Conservation (phyloP, 495 filamentous ascomycete species). For the Diplogelasinospora grovesii region DNA sequence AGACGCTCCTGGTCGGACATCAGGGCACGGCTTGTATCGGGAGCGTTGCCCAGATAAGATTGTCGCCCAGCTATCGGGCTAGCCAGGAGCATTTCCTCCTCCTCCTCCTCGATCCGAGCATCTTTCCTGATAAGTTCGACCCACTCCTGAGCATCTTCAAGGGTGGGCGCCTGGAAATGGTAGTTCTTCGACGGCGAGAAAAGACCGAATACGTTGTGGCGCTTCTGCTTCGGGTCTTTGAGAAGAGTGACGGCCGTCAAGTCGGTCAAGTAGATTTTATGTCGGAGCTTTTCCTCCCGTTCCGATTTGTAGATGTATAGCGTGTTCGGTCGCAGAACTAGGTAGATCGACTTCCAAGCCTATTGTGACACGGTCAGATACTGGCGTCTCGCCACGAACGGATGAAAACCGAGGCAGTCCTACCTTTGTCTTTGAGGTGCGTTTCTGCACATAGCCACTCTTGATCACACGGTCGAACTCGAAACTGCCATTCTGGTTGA, state of each 20-base stretch:
- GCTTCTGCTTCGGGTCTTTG: conserved; percentile 77
- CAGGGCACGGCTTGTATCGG: conserved; percentile 2
- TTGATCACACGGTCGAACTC: conserved; percentile 91
- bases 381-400: neutral
- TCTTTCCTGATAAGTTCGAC: conserved; percentile 72
- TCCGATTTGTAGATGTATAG: conserved; percentile 92
- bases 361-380: conserved; percentile 25
- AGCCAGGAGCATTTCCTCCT: conserved; percentile 67
- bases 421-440: conserved; percentile 92
- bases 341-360: conserved; percentile 83
- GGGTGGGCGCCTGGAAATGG: conserved; percentile 69
- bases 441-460: conserved; percentile 74
- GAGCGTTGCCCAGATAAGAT: conserved; percentile 18
- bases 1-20: conserved; percentile 27
- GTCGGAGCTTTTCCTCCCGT: conserved; percentile 78
- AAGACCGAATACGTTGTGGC: conserved; percentile 79
- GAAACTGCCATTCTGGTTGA: conserved; percentile 93
- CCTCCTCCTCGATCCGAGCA: conserved; percentile 78
- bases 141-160: conserved; percentile 80
- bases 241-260: conserved; percentile 84
- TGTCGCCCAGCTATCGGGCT: conserved; percentile 45
- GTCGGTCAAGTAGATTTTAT: conserved; percentile 81
- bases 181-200: conserved; percentile 89
- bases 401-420: conserved; percentile 9
- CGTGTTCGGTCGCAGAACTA: conserved; percentile 89